Evolutionary conservation across 805 yeast genomes (phyloP), one percentile per base, ranked within the genome.

Genomic region (Ogataea sp.): DNA sequence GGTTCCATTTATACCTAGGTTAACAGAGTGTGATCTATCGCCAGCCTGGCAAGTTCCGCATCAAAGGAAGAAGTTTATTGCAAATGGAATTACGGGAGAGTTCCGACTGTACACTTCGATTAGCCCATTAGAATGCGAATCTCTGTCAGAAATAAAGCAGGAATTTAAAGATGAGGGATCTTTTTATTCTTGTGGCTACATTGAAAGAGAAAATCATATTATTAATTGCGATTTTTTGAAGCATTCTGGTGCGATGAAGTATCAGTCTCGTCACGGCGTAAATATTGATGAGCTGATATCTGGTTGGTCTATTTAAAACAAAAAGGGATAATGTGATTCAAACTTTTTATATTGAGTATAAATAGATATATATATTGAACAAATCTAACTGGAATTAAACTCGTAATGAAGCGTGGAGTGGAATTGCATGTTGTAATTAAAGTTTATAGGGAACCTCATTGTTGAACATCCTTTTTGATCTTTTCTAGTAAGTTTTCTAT

Each of bases 401-500:
- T n/a, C n/a, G n/a, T n/a, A n/a, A n/a, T n/a, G n/a, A n/a, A n/a
- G n/a, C n/a, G n/a, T n/a, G n/a, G n/a, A n/a, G n/a, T 23, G 26
- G 26, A 23, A 23, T 8, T 23, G 26, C 26, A 8, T 23, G 26
- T 23, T n/a, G n/a, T n/a, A n/a, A n/a, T n/a, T n/a, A n/a, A n/a
- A n/a, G n/a, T n/a, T n/a, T n/a, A n/a, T n/a, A n/a, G n/a, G n/a
- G n/a, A n/a, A n/a, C n/a, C n/a, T n/a, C n/a, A 31, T 13, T 6
- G 17, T 10, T 14, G 20, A 6, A 41, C 44, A 45, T 75, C 80
- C 23, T 60, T 61, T 52, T 75, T 78, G 44, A 89, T 84, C 58
- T 87, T 85, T 39, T 83, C 93, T 36, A 89, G 67, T 33, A 89
- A 64, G 49, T 78, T 75, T 40, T 77, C 80, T 42, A 89, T 85